These are phyloP conservation scores for Hymenoscyphus fructigenus DNA, from an alignment of 2,329 filamentous ascomycete genomes.

Conservation along the genomic window DNA sequence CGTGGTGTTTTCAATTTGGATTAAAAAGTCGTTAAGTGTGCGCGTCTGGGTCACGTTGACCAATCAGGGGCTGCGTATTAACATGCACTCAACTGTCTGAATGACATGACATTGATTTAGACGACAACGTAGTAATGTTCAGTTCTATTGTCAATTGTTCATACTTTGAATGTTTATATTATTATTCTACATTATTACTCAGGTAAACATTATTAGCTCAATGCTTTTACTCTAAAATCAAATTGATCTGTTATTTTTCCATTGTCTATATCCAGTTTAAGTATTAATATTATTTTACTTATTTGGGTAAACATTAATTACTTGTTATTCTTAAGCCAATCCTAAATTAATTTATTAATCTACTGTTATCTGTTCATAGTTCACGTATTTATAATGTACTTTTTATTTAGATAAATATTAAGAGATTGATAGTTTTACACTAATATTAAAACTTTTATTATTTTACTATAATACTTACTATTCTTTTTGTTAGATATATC, in stretches of 20 bases:
- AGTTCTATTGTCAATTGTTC: too few relatives aligned
- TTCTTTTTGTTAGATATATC: too few relatives aligned
- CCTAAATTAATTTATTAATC: background rate
- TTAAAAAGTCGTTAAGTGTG: background rate
- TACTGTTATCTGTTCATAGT: background rate
- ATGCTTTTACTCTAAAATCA: too few relatives aligned
- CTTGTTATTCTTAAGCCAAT: background rate
- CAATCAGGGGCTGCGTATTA: background rate
- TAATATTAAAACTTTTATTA: background rate
- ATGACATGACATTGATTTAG: background rate
- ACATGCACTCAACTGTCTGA: background rate
- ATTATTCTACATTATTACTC: too few relatives aligned
- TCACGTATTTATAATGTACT: background rate
- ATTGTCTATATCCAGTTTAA: too few relatives aligned
- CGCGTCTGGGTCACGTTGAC: background rate
- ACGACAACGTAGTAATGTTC: too few relatives aligned
- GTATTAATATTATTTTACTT: too few relatives aligned
- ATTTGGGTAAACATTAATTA: too few relatives aligned
- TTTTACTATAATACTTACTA: too few relatives aligned
- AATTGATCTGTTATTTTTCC: too few relatives aligned
- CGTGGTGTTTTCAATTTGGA: background rate
- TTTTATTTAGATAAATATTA: background rate
- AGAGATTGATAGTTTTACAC: background rate
- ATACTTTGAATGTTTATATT: too few relatives aligned
- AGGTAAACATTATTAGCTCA: too few relatives aligned